Base-by-base conservation (phyloP, 169 alveolate species). In the Eimeria necatrix region DNA sequence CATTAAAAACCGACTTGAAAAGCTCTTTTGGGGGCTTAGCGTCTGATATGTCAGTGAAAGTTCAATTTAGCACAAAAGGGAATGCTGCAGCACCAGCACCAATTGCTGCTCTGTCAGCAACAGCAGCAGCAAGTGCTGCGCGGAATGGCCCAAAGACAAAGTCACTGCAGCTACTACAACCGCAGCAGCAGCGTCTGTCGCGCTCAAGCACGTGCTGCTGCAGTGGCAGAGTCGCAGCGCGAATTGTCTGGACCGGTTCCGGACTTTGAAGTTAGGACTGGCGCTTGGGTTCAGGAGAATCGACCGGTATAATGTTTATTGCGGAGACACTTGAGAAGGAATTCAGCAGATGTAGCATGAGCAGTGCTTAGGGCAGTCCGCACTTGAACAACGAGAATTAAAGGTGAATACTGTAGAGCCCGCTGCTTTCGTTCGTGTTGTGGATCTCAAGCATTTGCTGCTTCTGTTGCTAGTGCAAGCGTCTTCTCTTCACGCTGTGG, bases 1-100 rank as follows among this genome's bases (percentile, higher is more conserved):
- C 90, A 53, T 81, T 49, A 56, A 71, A 22, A 51, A 81, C 73
- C 49, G 71, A 24, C 90, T 81, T 7, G 71, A 81, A 51, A 81
- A 81, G 71, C 90, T 81, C 51, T 24, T 81, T 0, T 81, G 90
- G 90, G 90, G 90, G n/a, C 71, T 76, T n/a, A 76, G 64, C n/a
- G 61, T 81, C 68, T 53, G 20, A 81, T 0, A 10, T 53, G 26
- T 4, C 32, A 81, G 22, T 52, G 90, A 49, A 53, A 18, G 24
- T 41, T 9, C 8, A 52, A 53, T 71, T 8, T 32, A 68, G 78
- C 78, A 68, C 48, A 52, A 49, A 53, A 53, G 73, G 71, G 90
- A 24, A 81, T 73, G 53, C 52, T n/a, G 84, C n/a, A 73, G 84
- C 49, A 73, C 52, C 84, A 73, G 53, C n/a, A 5, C 0, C 84